These are phyloP conservation scores for Pinus tabuliformis DNA, from an alignment of 75 land plant species.

Conservation along the genomic window DNA sequence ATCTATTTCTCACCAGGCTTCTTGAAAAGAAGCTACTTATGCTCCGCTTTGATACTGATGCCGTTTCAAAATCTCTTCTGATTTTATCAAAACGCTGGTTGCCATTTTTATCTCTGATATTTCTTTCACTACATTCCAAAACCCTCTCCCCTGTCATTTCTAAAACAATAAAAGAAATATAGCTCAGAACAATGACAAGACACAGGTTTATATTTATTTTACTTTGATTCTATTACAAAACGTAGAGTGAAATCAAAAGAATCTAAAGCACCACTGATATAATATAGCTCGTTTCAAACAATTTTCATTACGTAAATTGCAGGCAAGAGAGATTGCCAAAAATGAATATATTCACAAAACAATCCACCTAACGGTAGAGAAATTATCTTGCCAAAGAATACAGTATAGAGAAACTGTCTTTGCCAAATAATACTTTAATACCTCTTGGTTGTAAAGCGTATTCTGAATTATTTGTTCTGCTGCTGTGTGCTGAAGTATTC, in stretches of 20 bases:
- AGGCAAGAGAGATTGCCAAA: not conserved
- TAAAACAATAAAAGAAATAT: too few relatives aligned
- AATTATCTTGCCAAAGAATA: too few relatives aligned
- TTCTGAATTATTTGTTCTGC: not conserved
- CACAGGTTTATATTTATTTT: not conserved
- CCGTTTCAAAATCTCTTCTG: too few relatives aligned
- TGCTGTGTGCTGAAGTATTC: not conserved
- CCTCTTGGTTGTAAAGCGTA: not conserved
- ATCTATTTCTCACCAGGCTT: not conserved
- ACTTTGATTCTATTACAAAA: not conserved
- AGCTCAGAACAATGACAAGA: not conserved
- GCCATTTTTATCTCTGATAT: too few relatives aligned
- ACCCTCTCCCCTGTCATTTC: too few relatives aligned
- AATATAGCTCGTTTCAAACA: not conserved
- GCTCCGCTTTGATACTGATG: too few relatives aligned
- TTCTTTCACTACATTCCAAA: too few relatives aligned
- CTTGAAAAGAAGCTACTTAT: not conserved
- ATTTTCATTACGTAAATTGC: not conserved
- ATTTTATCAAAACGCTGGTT: too few relatives aligned
- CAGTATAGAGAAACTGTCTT: not conserved
- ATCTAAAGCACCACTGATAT: not conserved
- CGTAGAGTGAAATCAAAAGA: not conserved
- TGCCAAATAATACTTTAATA: not conserved
- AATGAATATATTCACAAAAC: not conserved
- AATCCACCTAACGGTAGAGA: too few relatives aligned